Base-by-base conservation (phyloP, 305 asterid species). In the Salvia sclarea region DNA sequence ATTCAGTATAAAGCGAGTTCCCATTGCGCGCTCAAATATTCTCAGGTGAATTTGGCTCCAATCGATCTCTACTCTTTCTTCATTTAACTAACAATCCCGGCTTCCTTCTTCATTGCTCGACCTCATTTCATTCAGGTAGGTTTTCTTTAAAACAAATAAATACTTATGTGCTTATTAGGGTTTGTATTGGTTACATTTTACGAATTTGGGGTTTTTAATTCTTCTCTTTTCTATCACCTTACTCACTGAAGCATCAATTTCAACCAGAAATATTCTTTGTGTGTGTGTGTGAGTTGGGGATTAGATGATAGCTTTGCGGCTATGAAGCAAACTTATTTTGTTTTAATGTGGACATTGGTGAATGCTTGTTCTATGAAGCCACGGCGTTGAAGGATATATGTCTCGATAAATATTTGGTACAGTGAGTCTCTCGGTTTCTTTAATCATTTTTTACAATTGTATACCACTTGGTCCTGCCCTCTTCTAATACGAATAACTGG, bases 41-140 rank as follows among this genome's bases (percentile, higher is more conserved):
- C 9, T n/a, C n/a, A 70, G 73, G 76, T 64, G 48, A 56, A 67
- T 38, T 8, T 53, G 37, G 43, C 55, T 74, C 22, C 17, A 40
- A 40, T 20, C n/a, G n/a, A n/a, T n/a, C n/a, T n/a, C n/a, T n/a
- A n/a, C n/a, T n/a, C n/a, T n/a, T n/a, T n/a, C n/a, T n/a, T 63
- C 52, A 4, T 25, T 54, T 4, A 4, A 16, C 68, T 25, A n/a
- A 49, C 59, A 40, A 17, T 28, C 53, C 16, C 65, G 61, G 78
- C 21, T 68, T 61, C 41, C 12, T 13, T 55, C 13, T 50, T n/a
- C 9, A 18, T 69, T 69, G 56, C 68, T 69, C 49, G 75, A 48
- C 53, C n/a, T 56, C 56, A 38, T 60, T 57, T n/a, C 64, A 44
- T 66, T 48, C 3, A 69, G 75, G 79, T 69, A 61, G 37, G 44